These are phyloP conservation scores for Nidularia pulvinata DNA, from an alignment of 768 basidiomycete species.

Conservation along the genomic window DNA sequence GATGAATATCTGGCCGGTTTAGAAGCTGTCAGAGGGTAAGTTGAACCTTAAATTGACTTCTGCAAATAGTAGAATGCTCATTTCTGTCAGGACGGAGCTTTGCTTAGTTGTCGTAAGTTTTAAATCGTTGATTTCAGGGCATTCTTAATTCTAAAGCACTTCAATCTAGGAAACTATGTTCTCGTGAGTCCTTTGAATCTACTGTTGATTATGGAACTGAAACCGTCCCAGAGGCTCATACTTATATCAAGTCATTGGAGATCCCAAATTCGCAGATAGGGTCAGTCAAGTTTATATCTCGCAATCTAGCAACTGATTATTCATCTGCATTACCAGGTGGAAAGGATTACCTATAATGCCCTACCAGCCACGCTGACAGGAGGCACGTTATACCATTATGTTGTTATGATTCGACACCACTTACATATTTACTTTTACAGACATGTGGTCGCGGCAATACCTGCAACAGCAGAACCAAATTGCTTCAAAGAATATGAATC, in stretches of 20 bases:
- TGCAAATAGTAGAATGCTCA: neutral
- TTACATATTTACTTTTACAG: constrained; percentile 18
- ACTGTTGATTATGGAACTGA: neutral
- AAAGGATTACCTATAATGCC: constrained; percentile 50
- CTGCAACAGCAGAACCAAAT: constrained; percentile 61
- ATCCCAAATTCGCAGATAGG: constrained; percentile 48
- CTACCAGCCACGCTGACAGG: constrained; percentile 47
- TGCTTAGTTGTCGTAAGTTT: constrained; percentile 49
- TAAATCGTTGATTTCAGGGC: neutral
- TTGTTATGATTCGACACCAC: constrained; percentile 9
- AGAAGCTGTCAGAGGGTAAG: constrained; percentile 51
- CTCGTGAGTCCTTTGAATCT: constrained; percentile 30
- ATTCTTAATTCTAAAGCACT: neutral
- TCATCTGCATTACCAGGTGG: constrained; percentile 21
- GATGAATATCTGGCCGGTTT: constrained; percentile 59
- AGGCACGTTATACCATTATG: constrained; percentile 20
- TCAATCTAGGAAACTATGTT: constrained; percentile 56
- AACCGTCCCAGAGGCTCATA: constrained; percentile 40
- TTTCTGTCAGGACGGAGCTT: constrained; percentile 43
- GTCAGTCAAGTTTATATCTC: constrained; percentile 19
- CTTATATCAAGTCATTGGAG: constrained; percentile 55
- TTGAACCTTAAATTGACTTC: neutral
- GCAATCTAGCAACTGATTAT: neutral
- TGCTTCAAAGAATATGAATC: constrained; percentile 53
- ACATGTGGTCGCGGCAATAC: constrained; percentile 62